Evolutionary conservation across 2,329 filamentous ascomycete species (phyloP), one percentile per base, ranked within the genome.

Genomic region (Diaporthe destruens): DNA sequence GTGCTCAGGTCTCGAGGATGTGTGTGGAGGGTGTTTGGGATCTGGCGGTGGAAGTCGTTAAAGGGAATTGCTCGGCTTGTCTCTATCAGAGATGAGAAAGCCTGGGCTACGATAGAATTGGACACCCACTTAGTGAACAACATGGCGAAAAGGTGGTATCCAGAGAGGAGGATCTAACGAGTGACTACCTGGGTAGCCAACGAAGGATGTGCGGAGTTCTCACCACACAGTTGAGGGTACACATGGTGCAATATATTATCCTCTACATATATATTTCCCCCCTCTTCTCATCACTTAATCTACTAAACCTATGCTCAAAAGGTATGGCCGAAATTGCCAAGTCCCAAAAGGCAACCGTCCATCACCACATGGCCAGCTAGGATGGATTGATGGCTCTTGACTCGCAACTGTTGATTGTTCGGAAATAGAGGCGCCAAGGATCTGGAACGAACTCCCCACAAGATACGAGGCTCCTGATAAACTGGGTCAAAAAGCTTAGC

Each of bases 21-120:
- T 12, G 12, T 53, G n/a, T 53, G 44, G 6, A 7, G 6, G 6
- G 47, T 3, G 32, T 53, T 47, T 6, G 61, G 9, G 29, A 36
- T 14, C 25, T 66, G 47, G 2, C 20, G 47, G 32, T 39, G 29
- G 4, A 66, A 29, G 47, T 66, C 61, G 61, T 66, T 66, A 16
- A 66, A 66, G 12, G 61, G 61, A 44, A 66, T 66, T 12, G 61
- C 61, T 12, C 47, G 61, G 61, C 61, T 66, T 49, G 61, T 66
- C 32, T 66, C 61, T 23, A 66, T 66, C 2, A 66, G 47, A 20
- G 61, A 66, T 1, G 61, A 39, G 32, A 66, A n/a, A 29, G 61
- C 61, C 61, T 66, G 61, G 3, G 44, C 61, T 32, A 66, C 6
- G 9, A 66, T 66, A 44, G 61, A 53, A 47, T 66, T 66, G 32